Evolutionary conservation across 768 basidiomycete genomes (phyloP).

Genomic region (Lactarius quietus): DNA sequence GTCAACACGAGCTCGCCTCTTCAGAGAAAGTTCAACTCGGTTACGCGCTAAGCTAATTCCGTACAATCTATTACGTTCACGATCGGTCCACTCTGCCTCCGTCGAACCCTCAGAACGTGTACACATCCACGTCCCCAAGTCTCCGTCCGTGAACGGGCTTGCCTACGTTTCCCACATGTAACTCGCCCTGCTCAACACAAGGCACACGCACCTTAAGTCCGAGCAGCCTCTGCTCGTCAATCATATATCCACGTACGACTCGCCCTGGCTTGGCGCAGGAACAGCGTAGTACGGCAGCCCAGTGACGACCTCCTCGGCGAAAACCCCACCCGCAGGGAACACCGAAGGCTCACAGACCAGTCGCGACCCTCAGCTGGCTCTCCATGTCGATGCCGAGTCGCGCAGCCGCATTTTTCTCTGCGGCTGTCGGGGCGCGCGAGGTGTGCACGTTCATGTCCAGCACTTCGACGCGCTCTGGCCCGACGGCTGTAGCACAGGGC

Average conservation of each 20-base stretch:
- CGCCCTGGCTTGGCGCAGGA: slow-evolving; percentile 11
- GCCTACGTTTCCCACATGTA: slow-evolving; percentile 21
- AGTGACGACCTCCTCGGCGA: slow-evolving; percentile 30
- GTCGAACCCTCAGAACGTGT: slow-evolving; percentile 32
- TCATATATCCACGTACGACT: slow-evolving; percentile 36
- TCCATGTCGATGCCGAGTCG: slow-evolving; percentile 10
- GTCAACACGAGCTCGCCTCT: background rate
- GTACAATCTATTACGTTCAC: too few species aligned
- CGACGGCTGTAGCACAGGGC: slow-evolving; percentile 25
- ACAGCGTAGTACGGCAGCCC: slow-evolving; percentile 31
- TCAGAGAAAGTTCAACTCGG: background rate
- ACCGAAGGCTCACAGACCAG: slow-evolving; percentile 10
- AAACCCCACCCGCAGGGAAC: slow-evolving; percentile 26
- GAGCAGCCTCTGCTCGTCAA: slow-evolving; percentile 39
- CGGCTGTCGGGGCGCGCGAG: slow-evolving; percentile 11
- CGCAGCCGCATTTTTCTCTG: slow-evolving; percentile 7
- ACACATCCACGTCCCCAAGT: slow-evolving; percentile 39
- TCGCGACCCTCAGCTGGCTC: background rate
- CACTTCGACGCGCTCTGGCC: slow-evolving; percentile 24
- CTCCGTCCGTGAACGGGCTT: slow-evolving; percentile 33
- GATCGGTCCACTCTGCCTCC: too few species aligned
- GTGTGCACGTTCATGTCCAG: slow-evolving; percentile 35
- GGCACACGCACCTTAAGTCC: slow-evolving; percentile 34
- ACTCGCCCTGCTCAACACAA: background rate
- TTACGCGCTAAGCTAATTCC: slow-evolving; percentile 1